Base-by-base conservation (phyloP, 2,329 filamentous ascomycete genomes). In the Sporothrix pallida region DNA sequence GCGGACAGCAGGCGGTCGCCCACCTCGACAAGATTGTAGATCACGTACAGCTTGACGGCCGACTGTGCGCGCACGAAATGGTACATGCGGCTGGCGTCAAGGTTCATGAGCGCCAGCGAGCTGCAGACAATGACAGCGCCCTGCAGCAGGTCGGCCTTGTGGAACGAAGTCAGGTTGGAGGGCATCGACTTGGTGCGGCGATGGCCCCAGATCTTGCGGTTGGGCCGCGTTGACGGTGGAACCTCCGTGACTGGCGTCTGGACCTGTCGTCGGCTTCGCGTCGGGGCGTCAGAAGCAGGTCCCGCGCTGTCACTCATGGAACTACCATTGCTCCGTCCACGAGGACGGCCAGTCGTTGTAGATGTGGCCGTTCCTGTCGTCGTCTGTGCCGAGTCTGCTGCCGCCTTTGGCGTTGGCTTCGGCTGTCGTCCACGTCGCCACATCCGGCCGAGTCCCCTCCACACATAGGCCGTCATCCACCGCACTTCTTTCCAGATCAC, bases 1-100 rank as follows among this genome's bases (percentile, higher is more conserved):
- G 96, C 95, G 0, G 94, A 94, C 44, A 98, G 89, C 0, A 99
- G 87, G 8, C 95, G 92, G 81, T 99, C 96, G 72, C 92, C 92
- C 1, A 97, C 93, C 83, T 99, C 96, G 5, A 99, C 89, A 48
- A 98, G 93, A 79, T 99, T 99, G 86, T 97, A 99, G 72, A 99
- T 98, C 74, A 99, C 96, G 81, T 99, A 99, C 12, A 99, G 88
- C 81, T 99, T 99, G 83, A 99, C 98, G 8, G 95, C 95, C 1
- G 95, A 95, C 81, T 99, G 96, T 0, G 94, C 96, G 65, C 95
- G 92, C 78, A 99, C 97, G 78, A 95, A 95, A 81, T 99, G 96
- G 80, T 99, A 99, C 93, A 98, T 98, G 70, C 95, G 90, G 80
- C 95, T 98, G 6, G 96, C 96, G 80, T 99, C 97, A 63, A 99